Evolutionary conservation across 2,329 filamentous ascomycete genomes (phyloP).

Genomic region (Colletotrichum lentis): DNA sequence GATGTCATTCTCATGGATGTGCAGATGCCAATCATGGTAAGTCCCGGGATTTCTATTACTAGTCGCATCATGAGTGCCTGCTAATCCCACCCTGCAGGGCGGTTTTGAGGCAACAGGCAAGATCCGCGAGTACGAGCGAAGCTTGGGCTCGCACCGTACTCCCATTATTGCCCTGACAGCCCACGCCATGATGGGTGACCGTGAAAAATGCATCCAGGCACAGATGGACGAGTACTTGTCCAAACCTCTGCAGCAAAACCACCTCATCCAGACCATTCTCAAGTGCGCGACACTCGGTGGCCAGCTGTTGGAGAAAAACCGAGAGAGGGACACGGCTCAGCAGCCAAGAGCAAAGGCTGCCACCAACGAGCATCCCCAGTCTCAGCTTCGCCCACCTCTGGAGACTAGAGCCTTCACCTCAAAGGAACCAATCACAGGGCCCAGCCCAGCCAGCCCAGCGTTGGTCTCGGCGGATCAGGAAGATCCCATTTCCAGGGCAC

Average conservation of each 20-base stretch:
- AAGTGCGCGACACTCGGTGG: slow-evolving; percentile 94
- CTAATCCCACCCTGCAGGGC: slow-evolving; percentile 61
- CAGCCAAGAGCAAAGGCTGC: slow-evolving; percentile 59
- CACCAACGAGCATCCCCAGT: slow-evolving; percentile 50
- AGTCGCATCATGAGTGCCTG: slow-evolving; percentile 24
- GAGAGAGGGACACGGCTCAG: slow-evolving; percentile 66
- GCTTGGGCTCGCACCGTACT: slow-evolving; percentile 79
- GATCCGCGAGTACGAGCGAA: slow-evolving; percentile 93
- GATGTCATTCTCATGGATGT: slow-evolving; percentile 99
- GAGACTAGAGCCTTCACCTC: slow-evolving; percentile 75
- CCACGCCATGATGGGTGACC: slow-evolving; percentile 97
- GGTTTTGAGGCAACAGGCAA: slow-evolving; percentile 97
- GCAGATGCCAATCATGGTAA: slow-evolving; percentile 98
- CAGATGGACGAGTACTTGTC: slow-evolving; percentile 99
- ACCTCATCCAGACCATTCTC: slow-evolving; percentile 96
- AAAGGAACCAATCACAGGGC: slow-evolving; percentile 64
- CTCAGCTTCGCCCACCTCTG: slow-evolving; percentile 51
- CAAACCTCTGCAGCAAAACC: slow-evolving; percentile 95
- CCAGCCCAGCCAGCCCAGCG: slow-evolving; percentile 68
- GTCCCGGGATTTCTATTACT: slow-evolving; percentile 43
- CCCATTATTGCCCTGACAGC: slow-evolving; percentile 97
- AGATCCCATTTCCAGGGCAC: slow-evolving; percentile 64
- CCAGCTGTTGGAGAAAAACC: slow-evolving; percentile 79
- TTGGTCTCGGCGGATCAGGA: slow-evolving; percentile 67
- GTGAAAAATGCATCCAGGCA: slow-evolving; percentile 97